Evolutionary conservation across 2,329 filamentous ascomycete genomes (phyloP).

Genomic region (Lecanicillium sp.): DNA sequence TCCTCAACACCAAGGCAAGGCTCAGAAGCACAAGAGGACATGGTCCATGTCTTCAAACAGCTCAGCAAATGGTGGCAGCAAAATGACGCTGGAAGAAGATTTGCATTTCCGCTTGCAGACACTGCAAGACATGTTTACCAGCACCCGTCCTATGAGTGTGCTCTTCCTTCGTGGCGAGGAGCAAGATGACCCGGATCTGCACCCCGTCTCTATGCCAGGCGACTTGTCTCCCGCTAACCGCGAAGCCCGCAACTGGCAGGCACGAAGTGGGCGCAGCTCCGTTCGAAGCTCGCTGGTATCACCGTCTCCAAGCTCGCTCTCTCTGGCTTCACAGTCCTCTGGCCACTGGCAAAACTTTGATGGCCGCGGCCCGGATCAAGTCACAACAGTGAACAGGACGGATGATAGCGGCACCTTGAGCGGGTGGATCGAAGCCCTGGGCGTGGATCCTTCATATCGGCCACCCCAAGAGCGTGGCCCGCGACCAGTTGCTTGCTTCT

Average conservation of each 20-base stretch:
- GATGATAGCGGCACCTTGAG: conserved; percentile 58
- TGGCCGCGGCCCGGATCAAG: conserved; percentile 45
- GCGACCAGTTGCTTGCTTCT: conserved; percentile 82
- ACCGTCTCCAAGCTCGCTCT: conserved; percentile 57
- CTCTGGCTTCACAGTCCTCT: conserved; percentile 49
- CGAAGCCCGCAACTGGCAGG: conserved; percentile 41
- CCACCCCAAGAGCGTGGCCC: conserved; percentile 64
- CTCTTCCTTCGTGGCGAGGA: conserved; percentile 71
- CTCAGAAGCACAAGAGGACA: conserved; percentile 82
- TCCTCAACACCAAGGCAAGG: conserved; percentile 64
- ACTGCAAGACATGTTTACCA: conserved; percentile 82
- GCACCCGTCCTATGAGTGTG: conserved; percentile 69
- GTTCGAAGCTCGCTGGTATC: conserved; percentile 56
- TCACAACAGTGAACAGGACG: conserved; percentile 41
- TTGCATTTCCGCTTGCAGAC: conserved; percentile 69
- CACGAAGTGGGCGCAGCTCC: conserved; percentile 46
- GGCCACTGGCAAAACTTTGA: conserved; percentile 51
- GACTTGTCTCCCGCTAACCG: conserved; percentile 54
- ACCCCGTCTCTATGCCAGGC: conserved; percentile 66
- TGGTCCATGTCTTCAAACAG: conserved; percentile 87
- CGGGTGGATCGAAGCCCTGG: conserved; percentile 84
- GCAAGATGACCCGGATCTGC: conserved; percentile 68
- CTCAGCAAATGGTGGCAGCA: conserved; percentile 41
- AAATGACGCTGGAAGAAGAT: conserved; percentile 61
- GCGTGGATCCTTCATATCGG: conserved; percentile 78